phyloP scores from a whole-genome alignment of 305 asterid genomes.

The Rubia peregrina region DNA sequence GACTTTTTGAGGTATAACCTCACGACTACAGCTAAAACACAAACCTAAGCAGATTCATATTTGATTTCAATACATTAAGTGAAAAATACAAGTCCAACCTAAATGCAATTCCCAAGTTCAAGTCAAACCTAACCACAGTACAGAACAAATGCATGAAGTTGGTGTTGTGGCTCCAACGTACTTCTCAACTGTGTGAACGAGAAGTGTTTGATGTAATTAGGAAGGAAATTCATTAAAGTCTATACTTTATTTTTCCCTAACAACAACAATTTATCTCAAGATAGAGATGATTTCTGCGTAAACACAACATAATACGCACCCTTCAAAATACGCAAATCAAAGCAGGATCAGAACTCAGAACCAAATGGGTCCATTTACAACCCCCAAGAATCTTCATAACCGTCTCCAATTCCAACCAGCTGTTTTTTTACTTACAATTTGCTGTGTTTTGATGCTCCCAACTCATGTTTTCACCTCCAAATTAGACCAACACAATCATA shows the following conservation, averaged over 20 bases:
- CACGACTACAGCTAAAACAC: no score
- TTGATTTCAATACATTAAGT: neutral
- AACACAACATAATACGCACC: neutral
- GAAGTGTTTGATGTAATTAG: constrained; percentile 9
- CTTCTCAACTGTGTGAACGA: no score
- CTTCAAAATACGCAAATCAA: neutral
- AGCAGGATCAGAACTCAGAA: constrained; percentile 1
- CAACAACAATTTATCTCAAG: neutral
- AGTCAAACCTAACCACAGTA: constrained; percentile 13
- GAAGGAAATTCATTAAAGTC: neutral
- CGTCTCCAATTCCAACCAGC: constrained; percentile 4
- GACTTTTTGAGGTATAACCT: no score
- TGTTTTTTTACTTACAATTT: constrained; percentile 13
- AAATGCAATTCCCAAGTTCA: neutral
- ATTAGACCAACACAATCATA: constrained; percentile 14
- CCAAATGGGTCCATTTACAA: constrained; percentile 27
- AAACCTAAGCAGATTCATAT: neutral
- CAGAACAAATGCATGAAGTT: neutral
- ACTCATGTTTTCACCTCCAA: constrained; percentile 15
- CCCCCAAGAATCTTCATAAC: constrained; percentile 1
- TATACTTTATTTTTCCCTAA: neutral
- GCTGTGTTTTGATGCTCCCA: constrained; percentile 19
- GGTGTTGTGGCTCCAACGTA: neutral
- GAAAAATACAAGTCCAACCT: neutral
- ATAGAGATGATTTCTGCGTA: neutral